phyloP scores from a whole-genome alignment of 805 yeast genomes.

The Yamadazyma nakazawae region DNA sequence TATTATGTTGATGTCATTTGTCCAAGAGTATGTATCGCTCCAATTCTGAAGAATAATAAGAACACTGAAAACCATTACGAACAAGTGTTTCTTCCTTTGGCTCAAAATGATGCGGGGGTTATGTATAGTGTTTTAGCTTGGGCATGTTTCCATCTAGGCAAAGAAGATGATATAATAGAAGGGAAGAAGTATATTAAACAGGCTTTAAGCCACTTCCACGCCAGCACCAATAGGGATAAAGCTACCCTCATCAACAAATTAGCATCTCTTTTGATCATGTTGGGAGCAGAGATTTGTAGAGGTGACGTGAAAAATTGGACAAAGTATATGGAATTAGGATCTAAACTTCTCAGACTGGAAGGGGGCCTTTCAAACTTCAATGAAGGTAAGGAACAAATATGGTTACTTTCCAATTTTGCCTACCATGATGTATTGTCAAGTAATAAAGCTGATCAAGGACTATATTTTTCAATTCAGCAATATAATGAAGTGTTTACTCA shows the following conservation, averaged over 20 bases:
- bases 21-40: slow-evolving; percentile 45
- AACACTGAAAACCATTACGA: slow-evolving; percentile 48
- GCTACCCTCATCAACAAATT: slow-evolving; percentile 43
- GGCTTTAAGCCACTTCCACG: slow-evolving; percentile 41
- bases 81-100: slow-evolving; percentile 53
- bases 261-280: slow-evolving; percentile 64
- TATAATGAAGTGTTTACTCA: slow-evolving; percentile 52
- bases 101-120: slow-evolving; percentile 49
- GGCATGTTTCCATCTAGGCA: slow-evolving; percentile 51
- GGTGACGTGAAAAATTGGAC: slow-evolving; percentile 83
- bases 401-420: slow-evolving; percentile 75
- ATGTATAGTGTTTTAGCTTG: slow-evolving; percentile 52
- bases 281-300: slow-evolving; percentile 79
- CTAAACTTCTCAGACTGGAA: slow-evolving; percentile 53
- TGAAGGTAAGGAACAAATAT: slow-evolving; percentile 57
- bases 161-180: slow-evolving; percentile 38
- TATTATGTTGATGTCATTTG: slow-evolving; percentile 48
- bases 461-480: slow-evolving; percentile 60
- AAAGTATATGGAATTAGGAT: slow-evolving; percentile 60
- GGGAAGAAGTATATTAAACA: slow-evolving; percentile 47
- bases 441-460: slow-evolving; percentile 55
- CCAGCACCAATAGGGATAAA: slow-evolving; percentile 21
- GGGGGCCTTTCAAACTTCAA: slow-evolving; percentile 61
- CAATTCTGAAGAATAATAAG: slow-evolving; percentile 33
- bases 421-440: slow-evolving; percentile 76